These are phyloP conservation scores for Lindgomyces ingoldianus DNA, from an alignment of 495 filamentous ascomycete genomes.

Conservation along the genomic window DNA sequence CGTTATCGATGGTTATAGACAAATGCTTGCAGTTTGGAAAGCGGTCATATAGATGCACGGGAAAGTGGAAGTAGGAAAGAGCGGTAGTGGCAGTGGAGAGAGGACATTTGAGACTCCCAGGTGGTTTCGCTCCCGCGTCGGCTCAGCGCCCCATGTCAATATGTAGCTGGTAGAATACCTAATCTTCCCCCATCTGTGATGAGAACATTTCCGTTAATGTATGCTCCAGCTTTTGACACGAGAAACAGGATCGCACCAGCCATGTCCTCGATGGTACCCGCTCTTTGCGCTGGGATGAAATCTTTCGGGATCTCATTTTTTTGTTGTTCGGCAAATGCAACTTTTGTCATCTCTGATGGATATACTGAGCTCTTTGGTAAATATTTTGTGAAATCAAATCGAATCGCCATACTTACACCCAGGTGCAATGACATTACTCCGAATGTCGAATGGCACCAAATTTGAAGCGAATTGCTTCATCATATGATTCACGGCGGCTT, in stretches of 20 bases:
- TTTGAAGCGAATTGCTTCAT: conserved; percentile 59
- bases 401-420: conserved; percentile 42
- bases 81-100: conserved; percentile 1
- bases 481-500: conserved; percentile 63
- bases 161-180: conserved; percentile 49
- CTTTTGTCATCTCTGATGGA: neutral
- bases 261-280: conserved; percentile 62
- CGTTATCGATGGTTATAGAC: conserved; percentile 45
- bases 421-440: conserved; percentile 65
- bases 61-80: neutral
- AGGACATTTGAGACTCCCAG: neutral
- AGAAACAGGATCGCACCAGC: conserved; percentile 62
- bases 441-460: conserved; percentile 58
- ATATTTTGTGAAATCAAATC: neutral
- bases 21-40: conserved; percentile 9
- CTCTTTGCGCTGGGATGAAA: conserved; percentile 52
- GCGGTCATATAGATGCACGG: neutral
- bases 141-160: too few species aligned
- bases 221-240: conserved; percentile 59
- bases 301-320: neutral
- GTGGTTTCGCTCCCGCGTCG: too few species aligned
- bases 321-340: neutral
- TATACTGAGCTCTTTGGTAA: neutral
- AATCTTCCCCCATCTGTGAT: conserved; percentile 60
- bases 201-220: conserved; percentile 56